These are phyloP conservation scores for Smittium culicis DNA, from an alignment of 371 early-diverging fungal genomes.

Conservation along the genomic window DNA sequence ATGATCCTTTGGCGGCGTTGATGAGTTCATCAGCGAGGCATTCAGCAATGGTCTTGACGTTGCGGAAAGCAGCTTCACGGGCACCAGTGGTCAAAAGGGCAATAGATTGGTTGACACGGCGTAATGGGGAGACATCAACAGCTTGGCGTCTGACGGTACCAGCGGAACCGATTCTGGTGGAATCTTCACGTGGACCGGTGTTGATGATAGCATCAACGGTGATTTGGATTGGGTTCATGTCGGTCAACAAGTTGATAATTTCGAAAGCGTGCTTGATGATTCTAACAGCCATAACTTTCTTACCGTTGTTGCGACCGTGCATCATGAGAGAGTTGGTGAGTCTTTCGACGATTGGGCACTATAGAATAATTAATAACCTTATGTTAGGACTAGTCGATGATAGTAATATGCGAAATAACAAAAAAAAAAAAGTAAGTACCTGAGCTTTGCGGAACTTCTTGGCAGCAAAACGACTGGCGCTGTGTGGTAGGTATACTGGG, in stretches of 20 bases:
- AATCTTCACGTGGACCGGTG: slow-evolving; percentile 99
- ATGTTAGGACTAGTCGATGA: slow-evolving; percentile 1
- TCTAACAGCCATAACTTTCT: slow-evolving; percentile 98
- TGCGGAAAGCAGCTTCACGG: slow-evolving; percentile 81
- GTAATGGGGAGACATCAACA: slow-evolving; percentile 99
- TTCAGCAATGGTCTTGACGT: slow-evolving; percentile 98
- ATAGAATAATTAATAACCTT: slow-evolving; percentile 18
- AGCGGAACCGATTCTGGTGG: slow-evolving; percentile 98
- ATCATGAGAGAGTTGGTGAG: slow-evolving; percentile 99
- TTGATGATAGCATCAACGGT: slow-evolving; percentile 99
- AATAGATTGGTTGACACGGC: slow-evolving; percentile 98
- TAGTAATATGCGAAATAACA: slow-evolving; percentile 6
- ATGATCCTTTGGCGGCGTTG: slow-evolving; percentile 97
- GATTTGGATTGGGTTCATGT: slow-evolving; percentile 98
- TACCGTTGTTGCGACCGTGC: slow-evolving; percentile 99
- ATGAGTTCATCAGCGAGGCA: slow-evolving; percentile 99
- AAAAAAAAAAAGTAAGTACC: slow-evolving; percentile 27
- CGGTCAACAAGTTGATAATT: slow-evolving; percentile 97
- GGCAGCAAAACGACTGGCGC: slow-evolving; percentile 94
- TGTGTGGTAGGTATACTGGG: slow-evolving; percentile 95
- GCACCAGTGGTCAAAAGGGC: slow-evolving; percentile 91
- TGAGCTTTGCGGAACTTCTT: slow-evolving; percentile 98
- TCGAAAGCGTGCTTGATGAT: slow-evolving; percentile 99
- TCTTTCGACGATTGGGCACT: slow-evolving; percentile 98
- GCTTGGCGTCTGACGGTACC: slow-evolving; percentile 99